Evolutionary conservation across 2,329 filamentous ascomycete genomes (phyloP), one percentile per base, ranked within the genome.

Genomic region (Dothistroma pini): DNA sequence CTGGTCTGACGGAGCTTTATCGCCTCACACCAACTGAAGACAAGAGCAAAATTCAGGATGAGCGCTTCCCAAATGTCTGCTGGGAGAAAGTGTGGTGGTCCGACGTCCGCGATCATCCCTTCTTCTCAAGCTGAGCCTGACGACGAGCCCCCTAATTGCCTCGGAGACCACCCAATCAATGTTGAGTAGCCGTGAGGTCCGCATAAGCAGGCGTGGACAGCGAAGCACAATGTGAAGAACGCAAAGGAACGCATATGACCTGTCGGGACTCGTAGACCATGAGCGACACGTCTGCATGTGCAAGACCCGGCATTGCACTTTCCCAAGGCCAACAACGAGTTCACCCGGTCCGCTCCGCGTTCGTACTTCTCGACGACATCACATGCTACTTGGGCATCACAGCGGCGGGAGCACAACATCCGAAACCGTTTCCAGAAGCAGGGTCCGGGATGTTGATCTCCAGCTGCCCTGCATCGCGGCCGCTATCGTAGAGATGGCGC

Each of bases 1-100:
- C 91, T 12, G 87, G 86, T 4, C 85, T 93, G 29, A 71, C 77
- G 34, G 80, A 86, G 60, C 78, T 95, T 34, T 71, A 74, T 66
- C 77, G 73, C 61, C 70, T 76, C 38, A 70, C 74, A 44, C 68
- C 63, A 31, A 75, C 67, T 63, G 60, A 66, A 3, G 63, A 63
- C 16, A 51, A 69, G 31, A 52, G 57, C 14, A 65, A 61, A 35
- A 16, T 60, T 29, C 70, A 73, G 69, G 70, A 74, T 64, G 55
- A 67, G 64, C 67, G 73, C 64, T 68, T 78, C 73, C 74, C 69
- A 9, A 56, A 56, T 16, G 68, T 71, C 4, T 65, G 59, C 49
- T 72, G 70, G 70, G 55, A 62, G 34, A 57, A 59, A 16, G 54
- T 67, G 2, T 58, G 63, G 16, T 57, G 68, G 4, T 47, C 60